phyloP scores from a whole-genome alignment of 371 early-diverging fungal genomes.

The Mucor mucedo region DNA sequence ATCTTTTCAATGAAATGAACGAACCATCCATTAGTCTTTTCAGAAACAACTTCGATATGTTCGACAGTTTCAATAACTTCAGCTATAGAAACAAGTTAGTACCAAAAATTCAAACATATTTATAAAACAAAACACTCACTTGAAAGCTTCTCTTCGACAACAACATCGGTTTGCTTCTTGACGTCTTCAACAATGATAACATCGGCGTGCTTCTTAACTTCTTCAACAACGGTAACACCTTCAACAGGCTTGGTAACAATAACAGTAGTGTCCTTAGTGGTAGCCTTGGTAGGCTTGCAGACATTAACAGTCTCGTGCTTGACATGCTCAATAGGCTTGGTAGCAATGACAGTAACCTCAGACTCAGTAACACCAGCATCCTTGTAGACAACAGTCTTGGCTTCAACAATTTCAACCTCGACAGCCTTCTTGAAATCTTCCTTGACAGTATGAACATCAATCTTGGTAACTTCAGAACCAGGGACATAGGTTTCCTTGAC shows the following conservation, averaged over 20 bases:
- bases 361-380: background rate
- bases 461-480: background rate
- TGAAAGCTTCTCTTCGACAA: too few species aligned
- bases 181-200: background rate
- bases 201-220: too few species aligned
- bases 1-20: too few species aligned
- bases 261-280: background rate
- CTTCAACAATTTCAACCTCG: slow-evolving; percentile 2
- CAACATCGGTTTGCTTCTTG: background rate
- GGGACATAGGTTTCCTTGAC: slow-evolving; percentile 14
- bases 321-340: background rate
- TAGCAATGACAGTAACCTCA: background rate
- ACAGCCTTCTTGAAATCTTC: slow-evolving; percentile 13
- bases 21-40: too few species aligned
- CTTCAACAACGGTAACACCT: slow-evolving; percentile 1
- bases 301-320: slow-evolving; percentile 4
- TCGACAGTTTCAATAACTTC: too few species aligned
- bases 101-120: too few species aligned
- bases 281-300: background rate
- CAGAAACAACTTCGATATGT: too few species aligned
- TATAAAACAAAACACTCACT: too few species aligned
- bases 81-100: too few species aligned
- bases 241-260: slow-evolving; percentile 14
- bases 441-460: slow-evolving; percentile 10
- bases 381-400: slow-evolving; percentile 20